Percentiles rank a stretch among this genome's conserved stretches.
Conservation (phyloP, 768 basidiomycete genomes). For the Boletus sp. region DNA sequence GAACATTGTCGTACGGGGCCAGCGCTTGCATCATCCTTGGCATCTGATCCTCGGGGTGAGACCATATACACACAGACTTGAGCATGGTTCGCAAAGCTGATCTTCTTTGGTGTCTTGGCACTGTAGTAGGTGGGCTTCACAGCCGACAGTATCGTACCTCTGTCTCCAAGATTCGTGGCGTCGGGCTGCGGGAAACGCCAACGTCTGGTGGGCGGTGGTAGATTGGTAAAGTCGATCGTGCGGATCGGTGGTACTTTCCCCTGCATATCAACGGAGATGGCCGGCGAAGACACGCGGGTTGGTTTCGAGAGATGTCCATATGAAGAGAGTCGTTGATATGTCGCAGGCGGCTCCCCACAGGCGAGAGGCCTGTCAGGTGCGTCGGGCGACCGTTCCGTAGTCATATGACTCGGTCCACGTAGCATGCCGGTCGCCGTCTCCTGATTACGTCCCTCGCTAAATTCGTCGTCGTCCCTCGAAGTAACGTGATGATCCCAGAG, state of each 20-base stretch:
- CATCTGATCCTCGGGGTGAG: slow-evolving; percentile 9
- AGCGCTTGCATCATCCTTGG: neutral
- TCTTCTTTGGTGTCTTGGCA: slow-evolving; percentile 25
- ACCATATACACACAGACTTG: slow-evolving; percentile 17
- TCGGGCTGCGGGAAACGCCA: slow-evolving; percentile 6
- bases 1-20: neutral
- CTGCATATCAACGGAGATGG: neutral
- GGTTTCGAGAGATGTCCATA: neutral
- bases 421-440: neutral
- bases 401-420: neutral
- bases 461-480: neutral
- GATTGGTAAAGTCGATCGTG: slow-evolving; percentile 30
- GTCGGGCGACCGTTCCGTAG: neutral
- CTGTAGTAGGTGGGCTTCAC: slow-evolving; percentile 7
- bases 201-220: slow-evolving; percentile 10
- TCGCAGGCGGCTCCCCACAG: neutral
- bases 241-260: slow-evolving; percentile 7
- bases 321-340: neutral
- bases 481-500: neutral
- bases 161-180: neutral
- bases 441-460: neutral
- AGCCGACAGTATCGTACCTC: neutral
- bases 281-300: neutral
- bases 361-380: slow-evolving; percentile 8
- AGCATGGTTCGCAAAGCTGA: slow-evolving; percentile 24